phyloP scores from a whole-genome alignment of 2,329 filamentous ascomycete genomes.

The Cordyceps cateniannulata region DNA sequence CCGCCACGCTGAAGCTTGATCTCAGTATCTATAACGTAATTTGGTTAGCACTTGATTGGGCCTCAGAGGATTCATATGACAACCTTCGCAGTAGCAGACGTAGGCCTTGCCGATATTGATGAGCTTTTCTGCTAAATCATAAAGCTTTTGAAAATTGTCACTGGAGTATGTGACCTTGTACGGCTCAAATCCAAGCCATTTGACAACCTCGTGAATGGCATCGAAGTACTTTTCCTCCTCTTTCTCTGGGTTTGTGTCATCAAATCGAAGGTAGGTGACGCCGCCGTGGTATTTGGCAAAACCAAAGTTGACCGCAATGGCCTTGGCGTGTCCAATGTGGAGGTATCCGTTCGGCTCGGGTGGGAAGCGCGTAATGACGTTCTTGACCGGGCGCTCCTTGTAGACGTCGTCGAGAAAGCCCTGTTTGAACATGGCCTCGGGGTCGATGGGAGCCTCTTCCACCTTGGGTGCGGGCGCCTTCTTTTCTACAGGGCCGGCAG shows the following conservation, averaged over 20 bases:
- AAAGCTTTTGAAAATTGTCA: conserved; percentile 84
- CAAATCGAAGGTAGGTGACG: conserved; percentile 51
- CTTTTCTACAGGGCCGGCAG: conserved; percentile 39
- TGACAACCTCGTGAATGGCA: conserved; percentile 81
- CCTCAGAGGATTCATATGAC: neutral
- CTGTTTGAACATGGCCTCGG: conserved; percentile 70
- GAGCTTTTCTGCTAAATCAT: conserved; percentile 81
- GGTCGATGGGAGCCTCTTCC: conserved; percentile 42
- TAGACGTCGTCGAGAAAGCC: conserved; percentile 71
- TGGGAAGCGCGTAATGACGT: conserved; percentile 67
- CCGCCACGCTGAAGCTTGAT: conserved; percentile 85
- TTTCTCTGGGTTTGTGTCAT: conserved; percentile 92
- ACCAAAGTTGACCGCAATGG: conserved; percentile 93
- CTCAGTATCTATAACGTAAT: conserved; percentile 51
- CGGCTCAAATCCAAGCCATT: conserved; percentile 62
- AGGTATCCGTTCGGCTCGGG: conserved; percentile 90
- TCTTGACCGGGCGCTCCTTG: conserved; percentile 56
- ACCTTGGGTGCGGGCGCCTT: conserved; percentile 33
- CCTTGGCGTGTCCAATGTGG: conserved; percentile 91
- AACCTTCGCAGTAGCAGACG: conserved; percentile 71
- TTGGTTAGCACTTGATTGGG: neutral
- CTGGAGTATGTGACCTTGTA: conserved; percentile 71
- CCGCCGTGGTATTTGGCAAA: conserved; percentile 83
- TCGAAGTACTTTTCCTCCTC: conserved; percentile 87
- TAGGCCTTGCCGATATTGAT: conserved; percentile 68